A percentile compares a stretch with the other conserved stretches of the same genome.
Evolutionary conservation across 2,329 filamentous ascomycete species (phyloP).

Genomic region (Cladosporium colombiae): DNA sequence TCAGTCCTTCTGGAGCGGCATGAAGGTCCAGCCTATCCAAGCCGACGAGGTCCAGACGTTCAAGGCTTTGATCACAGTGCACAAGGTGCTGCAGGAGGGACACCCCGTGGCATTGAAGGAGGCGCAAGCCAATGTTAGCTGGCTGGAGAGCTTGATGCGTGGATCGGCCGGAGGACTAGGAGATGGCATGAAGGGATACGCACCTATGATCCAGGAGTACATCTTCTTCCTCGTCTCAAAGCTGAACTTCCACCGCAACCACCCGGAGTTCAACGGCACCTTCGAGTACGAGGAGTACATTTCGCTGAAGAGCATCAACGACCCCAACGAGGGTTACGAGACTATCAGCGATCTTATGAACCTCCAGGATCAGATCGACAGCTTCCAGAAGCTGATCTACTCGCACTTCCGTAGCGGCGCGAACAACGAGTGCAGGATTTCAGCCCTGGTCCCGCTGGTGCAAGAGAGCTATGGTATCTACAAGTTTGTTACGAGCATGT

Average conservation of each 20-base stretch:
- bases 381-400: constrained; percentile 98
- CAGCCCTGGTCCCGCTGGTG: constrained; percentile 86
- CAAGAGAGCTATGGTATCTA: constrained; percentile 99
- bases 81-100: constrained; percentile 96
- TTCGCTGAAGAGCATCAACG: constrained; percentile 95
- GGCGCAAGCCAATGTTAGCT: constrained; percentile 81
- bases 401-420: constrained; percentile 88
- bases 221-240: constrained; percentile 94
- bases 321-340: constrained; percentile 96
- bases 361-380: constrained; percentile 96
- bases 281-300: constrained; percentile 99
- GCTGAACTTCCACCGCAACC: constrained; percentile 92
- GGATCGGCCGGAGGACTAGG: constrained; percentile 76
- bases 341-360: constrained; percentile 96
- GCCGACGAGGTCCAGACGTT: constrained; percentile 99
- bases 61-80: constrained; percentile 94
- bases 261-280: constrained; percentile 97
- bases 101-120: constrained; percentile 86
- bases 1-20: constrained; percentile 91
- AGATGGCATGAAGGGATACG: constrained; percentile 68
- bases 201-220: constrained; percentile 91
- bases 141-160: constrained; percentile 89
- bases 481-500: constrained; percentile 99
- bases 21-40: constrained; percentile 99
- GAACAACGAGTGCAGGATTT: constrained; percentile 96